Conservation (phyloP, 1,284 basidiomycete genomes). For the Tylopilus sp. region DNA sequence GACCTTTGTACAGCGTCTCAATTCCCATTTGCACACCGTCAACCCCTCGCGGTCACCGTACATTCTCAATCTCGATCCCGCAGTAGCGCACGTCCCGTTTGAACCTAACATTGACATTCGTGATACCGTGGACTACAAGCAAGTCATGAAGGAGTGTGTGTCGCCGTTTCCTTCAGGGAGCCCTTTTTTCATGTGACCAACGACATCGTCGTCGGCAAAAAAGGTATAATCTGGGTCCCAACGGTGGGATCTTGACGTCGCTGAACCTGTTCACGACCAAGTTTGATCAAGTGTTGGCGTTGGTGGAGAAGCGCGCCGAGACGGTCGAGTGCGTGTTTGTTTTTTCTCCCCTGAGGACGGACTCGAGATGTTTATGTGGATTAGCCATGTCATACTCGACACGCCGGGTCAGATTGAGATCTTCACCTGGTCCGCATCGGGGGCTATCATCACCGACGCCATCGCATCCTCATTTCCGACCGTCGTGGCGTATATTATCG, state of each 20-base stretch:
- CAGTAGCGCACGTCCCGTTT: constrained; percentile 87
- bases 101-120: constrained; percentile 97
- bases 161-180: constrained; percentile 17
- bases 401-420: constrained; percentile 99
- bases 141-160: constrained; percentile 99
- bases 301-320: constrained; percentile 89
- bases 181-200: constrained; percentile 14
- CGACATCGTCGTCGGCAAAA: constrained; percentile 3
- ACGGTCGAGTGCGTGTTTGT: constrained; percentile 70
- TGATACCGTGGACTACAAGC: constrained; percentile 95
- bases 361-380: not conserved
- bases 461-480: constrained; percentile 91
- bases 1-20: constrained; percentile 92
- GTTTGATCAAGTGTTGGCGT: constrained; percentile 93
- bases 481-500: constrained; percentile 95
- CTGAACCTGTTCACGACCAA: constrained; percentile 99
- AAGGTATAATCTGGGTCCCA: constrained; percentile 97
- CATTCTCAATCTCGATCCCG: constrained; percentile 96
- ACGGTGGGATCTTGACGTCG: constrained; percentile 96
- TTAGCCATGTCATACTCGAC: constrained; percentile 89
- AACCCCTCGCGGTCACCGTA: constrained; percentile 77
- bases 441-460: constrained; percentile 98
- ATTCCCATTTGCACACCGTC: constrained; percentile 72
- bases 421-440: constrained; percentile 99
- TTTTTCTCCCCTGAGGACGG: not conserved